phyloP scores from a whole-genome alignment of 768 basidiomycete species.

The Boletus sensibilis region DNA sequence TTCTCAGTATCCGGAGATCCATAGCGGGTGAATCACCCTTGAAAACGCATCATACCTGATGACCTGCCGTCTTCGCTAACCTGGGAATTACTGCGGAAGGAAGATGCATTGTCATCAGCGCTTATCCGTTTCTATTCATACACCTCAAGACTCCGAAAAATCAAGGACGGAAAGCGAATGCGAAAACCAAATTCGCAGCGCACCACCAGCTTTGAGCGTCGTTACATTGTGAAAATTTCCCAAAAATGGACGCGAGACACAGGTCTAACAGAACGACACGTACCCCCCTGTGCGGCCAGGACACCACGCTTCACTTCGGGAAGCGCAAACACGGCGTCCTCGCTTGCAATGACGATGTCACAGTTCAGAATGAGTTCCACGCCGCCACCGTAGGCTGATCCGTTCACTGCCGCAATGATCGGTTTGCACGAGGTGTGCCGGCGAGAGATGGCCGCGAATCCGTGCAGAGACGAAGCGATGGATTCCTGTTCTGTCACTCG shows the following conservation, averaged over 20 bases:
- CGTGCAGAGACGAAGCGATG: slow-evolving; percentile 43
- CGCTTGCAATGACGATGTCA: slow-evolving; percentile 69
- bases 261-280: slow-evolving; percentile 17
- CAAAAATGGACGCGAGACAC: not conserved
- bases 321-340: slow-evolving; percentile 67
- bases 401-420: slow-evolving; percentile 78
- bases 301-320: slow-evolving; percentile 82
- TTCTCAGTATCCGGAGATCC: slow-evolving; percentile 16
- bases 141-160: not conserved
- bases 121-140: slow-evolving; percentile 4
- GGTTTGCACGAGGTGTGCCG: slow-evolving; percentile 63
- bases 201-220: not conserved
- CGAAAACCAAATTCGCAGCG: not conserved
- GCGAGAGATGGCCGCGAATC: slow-evolving; percentile 74
- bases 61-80: slow-evolving; percentile 61
- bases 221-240: not conserved
- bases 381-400: slow-evolving; percentile 69
- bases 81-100: slow-evolving; percentile 60
- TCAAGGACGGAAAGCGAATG: not conserved
- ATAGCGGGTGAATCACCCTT: slow-evolving; percentile 5
- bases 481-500: slow-evolving; percentile 43
- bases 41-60: slow-evolving; percentile 54
- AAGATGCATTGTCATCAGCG: slow-evolving; percentile 12
- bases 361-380: slow-evolving; percentile 72
- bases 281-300: slow-evolving; percentile 68